Evolutionary conservation across 352 stramenopile genomes (phyloP), one percentile per base, ranked within the genome.

Genomic region (Phytophthora litchii): DNA sequence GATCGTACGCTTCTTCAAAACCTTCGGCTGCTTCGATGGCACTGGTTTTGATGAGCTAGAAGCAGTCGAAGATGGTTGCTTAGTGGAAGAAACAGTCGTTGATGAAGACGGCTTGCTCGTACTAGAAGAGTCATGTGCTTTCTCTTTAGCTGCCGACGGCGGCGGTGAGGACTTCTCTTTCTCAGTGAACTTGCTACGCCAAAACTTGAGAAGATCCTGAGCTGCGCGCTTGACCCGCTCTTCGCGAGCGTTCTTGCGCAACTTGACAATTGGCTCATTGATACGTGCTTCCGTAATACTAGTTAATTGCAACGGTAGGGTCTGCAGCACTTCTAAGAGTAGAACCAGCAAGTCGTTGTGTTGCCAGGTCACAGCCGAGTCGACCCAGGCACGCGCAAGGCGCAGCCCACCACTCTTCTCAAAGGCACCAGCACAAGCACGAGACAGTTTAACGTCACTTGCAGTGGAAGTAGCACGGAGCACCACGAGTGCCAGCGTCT

Each of bases 251-350:
- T 71, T 83, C 51, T 95, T 95, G 61, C 82, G 80, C 34, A 95
- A 74, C 70, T 91, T 83, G 49, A 95, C 86, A 70, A 95, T 92
- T 37, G 86, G 86, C 62, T 95, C 83, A 76, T 95, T 95, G 63
- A 95, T 95, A 48, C 74, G 74, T 57, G 86, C 86, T 67, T 93
- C 83, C 41, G 86, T 95, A 70, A 95, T 95, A 72, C 83, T 92
- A 67, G 71, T 78, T 67, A 95, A 83, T 74, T 91, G 80, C 50
- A 95, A 72, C 41, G 86, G 83, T 60, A 95, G 64, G 23, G 75
- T 76, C 67, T 93, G 88, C 43, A 95, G 64, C 53, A 92, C 84
- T 64, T 89, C 78, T 63, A 95, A 76, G 41, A 95, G 67, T 45
- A 93, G 63, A 45, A 92, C 79, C 36, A 95, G 69, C 43, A 95